These are phyloP conservation scores for Ascochyta clinopodiicola DNA, from an alignment of 2,329 filamentous ascomycete genomes.

Conservation along the genomic window DNA sequence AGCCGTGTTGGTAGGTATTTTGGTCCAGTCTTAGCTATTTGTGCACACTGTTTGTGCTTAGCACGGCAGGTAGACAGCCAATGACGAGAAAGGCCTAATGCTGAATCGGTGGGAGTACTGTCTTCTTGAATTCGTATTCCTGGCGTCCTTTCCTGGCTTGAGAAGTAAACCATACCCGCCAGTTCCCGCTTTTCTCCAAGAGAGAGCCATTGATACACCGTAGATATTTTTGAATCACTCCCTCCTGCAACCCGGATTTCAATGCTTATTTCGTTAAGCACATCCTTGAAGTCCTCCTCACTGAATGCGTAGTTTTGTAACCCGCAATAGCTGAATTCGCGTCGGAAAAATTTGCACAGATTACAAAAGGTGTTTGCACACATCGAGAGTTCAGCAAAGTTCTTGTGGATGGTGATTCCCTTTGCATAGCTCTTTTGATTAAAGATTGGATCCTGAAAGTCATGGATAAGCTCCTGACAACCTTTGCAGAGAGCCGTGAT, in stretches of 20 bases:
- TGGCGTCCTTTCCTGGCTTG: no score
- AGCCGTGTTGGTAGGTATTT: neutral
- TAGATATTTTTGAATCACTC: no score
- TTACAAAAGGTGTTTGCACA: neutral
- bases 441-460: no score
- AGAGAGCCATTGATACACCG: no score
- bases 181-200: no score
- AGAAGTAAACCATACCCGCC: no score
- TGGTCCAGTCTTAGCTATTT: no score
- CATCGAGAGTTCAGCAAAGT: neutral
- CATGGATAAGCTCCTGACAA: neutral
- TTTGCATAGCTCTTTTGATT: neutral
- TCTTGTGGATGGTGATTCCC: neutral
- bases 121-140: no score
- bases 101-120: no score
- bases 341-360: neutral
- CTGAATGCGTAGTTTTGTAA: no score
- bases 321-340: neutral
- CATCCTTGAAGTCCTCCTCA: neutral
- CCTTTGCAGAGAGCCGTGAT: neutral
- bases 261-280: no score
- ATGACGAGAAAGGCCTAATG: neutral
- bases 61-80: neutral
- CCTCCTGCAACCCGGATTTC: no score
- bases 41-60: neutral